A percentile compares a stretch with the other conserved stretches of the same genome.
Conservation (phyloP, 169 alveolate species). For the Eimeria tenella region DNA sequence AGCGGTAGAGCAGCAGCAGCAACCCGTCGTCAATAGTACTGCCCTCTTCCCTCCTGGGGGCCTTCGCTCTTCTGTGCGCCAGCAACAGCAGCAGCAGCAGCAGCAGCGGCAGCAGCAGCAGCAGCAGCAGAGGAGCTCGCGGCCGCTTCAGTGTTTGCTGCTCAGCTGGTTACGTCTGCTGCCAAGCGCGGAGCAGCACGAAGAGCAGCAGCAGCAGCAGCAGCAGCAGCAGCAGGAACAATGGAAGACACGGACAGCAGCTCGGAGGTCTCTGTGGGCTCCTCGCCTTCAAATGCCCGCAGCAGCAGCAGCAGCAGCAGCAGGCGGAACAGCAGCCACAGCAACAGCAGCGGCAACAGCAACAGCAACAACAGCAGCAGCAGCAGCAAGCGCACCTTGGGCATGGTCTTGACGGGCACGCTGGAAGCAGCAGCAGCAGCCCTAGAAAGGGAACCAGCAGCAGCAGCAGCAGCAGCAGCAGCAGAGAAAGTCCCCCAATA, state of each 20-base stretch:
- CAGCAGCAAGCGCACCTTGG: background rate
- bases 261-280: slow-evolving; percentile 22
- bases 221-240: slow-evolving; percentile 15
- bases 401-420: background rate
- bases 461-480: background rate
- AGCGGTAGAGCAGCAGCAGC: background rate
- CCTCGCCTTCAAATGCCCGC: background rate
- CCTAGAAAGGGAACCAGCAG: background rate
- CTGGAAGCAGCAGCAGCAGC: slow-evolving; percentile 9
- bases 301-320: slow-evolving; percentile 3
- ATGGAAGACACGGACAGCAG: slow-evolving; percentile 16
- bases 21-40: background rate
- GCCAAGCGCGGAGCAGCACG: too few relatives aligned
- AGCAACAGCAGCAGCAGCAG: too few relatives aligned
- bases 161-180: too few relatives aligned
- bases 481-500: background rate
- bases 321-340: background rate
- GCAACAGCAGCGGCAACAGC: background rate
- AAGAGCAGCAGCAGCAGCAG: slow-evolving; percentile 5
- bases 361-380: background rate
- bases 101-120: too few relatives aligned
- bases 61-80: too few relatives aligned
- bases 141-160: too few relatives aligned
- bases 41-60: too few relatives aligned
- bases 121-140: too few relatives aligned